These are phyloP conservation scores for Citrullus amarus DNA, from an alignment of 306 rosid genomes.

Conservation along the genomic window DNA sequence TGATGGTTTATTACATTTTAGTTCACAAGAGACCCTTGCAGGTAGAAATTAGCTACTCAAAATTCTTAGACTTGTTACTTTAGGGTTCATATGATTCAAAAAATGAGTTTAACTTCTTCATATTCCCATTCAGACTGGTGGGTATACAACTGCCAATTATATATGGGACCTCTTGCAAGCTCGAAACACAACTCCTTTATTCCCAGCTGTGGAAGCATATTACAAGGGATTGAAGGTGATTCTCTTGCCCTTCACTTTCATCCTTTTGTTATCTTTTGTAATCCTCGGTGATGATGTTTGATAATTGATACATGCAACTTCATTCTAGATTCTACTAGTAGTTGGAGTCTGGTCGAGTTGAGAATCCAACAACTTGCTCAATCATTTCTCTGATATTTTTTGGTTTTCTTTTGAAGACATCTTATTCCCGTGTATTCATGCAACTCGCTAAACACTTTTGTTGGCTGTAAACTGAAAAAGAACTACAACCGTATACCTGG, in stretches of 20 bases:
- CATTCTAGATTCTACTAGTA: neutral
- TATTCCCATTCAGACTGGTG: constrained; percentile 54
- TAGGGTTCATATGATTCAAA: neutral
- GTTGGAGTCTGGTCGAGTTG: neutral
- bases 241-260: constrained; percentile 10
- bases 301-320: neutral
- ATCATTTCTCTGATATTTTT: neutral
- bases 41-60: neutral
- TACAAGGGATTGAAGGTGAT: constrained; percentile 78
- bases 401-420: neutral
- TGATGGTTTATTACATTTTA: neutral
- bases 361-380: neutral
- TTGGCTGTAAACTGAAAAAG: neutral
- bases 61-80: neutral
- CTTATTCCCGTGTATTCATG: neutral
- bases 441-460: neutral
- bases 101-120: neutral
- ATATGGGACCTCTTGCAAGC: constrained; percentile 85
- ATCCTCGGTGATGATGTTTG: neutral
- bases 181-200: constrained; percentile 29
- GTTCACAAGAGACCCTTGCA: constrained; percentile 3
- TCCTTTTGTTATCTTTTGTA: neutral
- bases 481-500: neutral
- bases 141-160: constrained; percentile 76
- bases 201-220: constrained; percentile 64